Conservation (phyloP, 129 eudicot genomes). For the Chrysanthemum lavandulifolium region DNA sequence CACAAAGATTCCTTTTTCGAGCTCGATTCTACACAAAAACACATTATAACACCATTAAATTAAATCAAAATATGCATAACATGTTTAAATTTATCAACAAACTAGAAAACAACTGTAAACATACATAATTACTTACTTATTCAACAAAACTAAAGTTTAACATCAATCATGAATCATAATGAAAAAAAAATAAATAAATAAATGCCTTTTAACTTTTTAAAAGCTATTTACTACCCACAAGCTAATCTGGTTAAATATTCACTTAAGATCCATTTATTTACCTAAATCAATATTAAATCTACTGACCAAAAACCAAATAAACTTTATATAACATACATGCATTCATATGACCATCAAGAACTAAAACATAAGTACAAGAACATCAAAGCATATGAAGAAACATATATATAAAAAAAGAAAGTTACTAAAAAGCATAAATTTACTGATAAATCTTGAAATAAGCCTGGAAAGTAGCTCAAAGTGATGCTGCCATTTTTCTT, state of each 20-base stretch:
- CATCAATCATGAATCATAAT: slow-evolving; percentile 13
- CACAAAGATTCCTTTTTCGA: slow-evolving; percentile 17
- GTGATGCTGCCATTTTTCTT: slow-evolving; percentile 31
- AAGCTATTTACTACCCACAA: slow-evolving; percentile 7
- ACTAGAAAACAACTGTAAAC: background rate
- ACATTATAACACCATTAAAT: slow-evolving; percentile 14
- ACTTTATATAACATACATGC: slow-evolving; percentile 18
- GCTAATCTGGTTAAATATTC: background rate
- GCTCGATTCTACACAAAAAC: slow-evolving; percentile 27
- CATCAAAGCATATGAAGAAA: background rate
- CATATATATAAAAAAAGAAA: background rate
- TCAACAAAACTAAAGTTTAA: background rate
- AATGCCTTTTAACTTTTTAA: background rate
- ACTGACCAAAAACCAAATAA: slow-evolving; percentile 7
- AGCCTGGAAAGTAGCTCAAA: slow-evolving; percentile 41
- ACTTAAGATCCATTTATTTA: slow-evolving; percentile 10
- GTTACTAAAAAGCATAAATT: background rate
- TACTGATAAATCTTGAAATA: slow-evolving; percentile 6
- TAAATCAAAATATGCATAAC: slow-evolving; percentile 8
- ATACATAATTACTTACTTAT: background rate
- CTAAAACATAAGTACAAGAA: background rate
- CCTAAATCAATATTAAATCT: slow-evolving; percentile 19
- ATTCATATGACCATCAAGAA: background rate
- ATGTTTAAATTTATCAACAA: slow-evolving; percentile 9
- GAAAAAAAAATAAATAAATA: no score